A percentile compares a stretch with the other conserved stretches of the same genome.
These are phyloP conservation scores for Pythium insidiosum DNA, from an alignment of 352 stramenopile genomes.

Conservation along the genomic window DNA sequence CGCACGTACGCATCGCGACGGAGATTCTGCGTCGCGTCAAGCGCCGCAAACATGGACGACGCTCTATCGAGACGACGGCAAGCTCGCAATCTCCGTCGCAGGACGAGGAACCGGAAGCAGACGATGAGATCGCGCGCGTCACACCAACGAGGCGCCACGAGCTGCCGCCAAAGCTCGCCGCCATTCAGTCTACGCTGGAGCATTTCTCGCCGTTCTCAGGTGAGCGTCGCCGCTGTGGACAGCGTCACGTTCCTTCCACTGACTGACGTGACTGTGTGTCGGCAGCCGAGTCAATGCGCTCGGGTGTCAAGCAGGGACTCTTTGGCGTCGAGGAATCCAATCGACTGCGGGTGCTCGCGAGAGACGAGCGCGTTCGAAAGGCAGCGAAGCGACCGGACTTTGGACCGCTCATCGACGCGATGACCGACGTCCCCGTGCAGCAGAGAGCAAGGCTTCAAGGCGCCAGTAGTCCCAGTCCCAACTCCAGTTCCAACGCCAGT, in stretches of 20 bases:
- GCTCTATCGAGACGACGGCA: neutral
- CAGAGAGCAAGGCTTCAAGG: conserved; percentile 6
- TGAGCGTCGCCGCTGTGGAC: neutral
- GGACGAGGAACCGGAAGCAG: neutral
- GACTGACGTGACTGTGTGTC: neutral
- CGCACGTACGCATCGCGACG: conserved; percentile 23
- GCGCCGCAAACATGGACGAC: conserved; percentile 11
- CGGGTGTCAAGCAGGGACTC: conserved; percentile 26
- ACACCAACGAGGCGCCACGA: neutral
- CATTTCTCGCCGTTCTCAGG: conserved; percentile 26
- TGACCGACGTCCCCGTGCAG: neutral
- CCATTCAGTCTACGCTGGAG: conserved; percentile 9
- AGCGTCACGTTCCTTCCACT: neutral
- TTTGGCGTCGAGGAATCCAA: conserved; percentile 35
- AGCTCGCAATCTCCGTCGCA: neutral
- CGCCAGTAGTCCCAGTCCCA: no score
- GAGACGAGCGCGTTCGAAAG: conserved; percentile 4
- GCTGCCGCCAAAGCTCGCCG: neutral
- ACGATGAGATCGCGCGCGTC: neutral
- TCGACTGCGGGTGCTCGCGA: conserved; percentile 22
- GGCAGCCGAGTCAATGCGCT: conserved; percentile 24
- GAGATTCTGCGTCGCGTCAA: conserved; percentile 36
- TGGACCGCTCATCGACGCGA: no score
- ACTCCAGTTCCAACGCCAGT: no score
- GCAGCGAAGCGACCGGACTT: no score